These are phyloP conservation scores for Casuarina cunninghamiana DNA, from an alignment of 306 rosid species.

Conservation along the genomic window DNA sequence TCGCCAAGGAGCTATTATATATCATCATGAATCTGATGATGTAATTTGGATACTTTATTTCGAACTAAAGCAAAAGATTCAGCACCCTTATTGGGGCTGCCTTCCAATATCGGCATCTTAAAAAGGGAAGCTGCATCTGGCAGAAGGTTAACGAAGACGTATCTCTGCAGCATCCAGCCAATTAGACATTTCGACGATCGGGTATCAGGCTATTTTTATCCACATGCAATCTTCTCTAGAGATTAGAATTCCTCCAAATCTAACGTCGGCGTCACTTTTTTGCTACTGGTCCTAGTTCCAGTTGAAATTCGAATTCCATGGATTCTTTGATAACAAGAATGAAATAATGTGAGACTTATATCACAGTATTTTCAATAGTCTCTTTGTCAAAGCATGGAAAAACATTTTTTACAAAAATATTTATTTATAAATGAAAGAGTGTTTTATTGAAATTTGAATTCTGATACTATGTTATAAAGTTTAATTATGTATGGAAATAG, in stretches of 20 bases:
- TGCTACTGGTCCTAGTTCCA: neutral
- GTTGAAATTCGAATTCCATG: neutral
- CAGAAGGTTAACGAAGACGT: neutral
- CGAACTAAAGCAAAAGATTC: neutral
- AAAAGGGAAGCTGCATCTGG: neutral
- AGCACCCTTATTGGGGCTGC: neutral
- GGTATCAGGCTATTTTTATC: neutral
- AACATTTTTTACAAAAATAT: too few relatives aligned
- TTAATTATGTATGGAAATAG: too few relatives aligned
- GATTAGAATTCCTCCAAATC: conserved; percentile 24
- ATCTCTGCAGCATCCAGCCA: neutral
- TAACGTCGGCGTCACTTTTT: neutral
- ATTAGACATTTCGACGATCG: neutral
- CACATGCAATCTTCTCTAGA: neutral
- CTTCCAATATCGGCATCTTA: neutral
- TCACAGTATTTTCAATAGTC: too few relatives aligned
- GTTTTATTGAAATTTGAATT: too few relatives aligned
- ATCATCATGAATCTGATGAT: conserved; percentile 10
- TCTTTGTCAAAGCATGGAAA: too few relatives aligned
- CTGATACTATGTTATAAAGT: too few relatives aligned
- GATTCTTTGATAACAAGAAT: neutral
- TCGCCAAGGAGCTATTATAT: neutral
- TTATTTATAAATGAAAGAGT: too few relatives aligned
- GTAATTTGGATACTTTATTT: neutral
- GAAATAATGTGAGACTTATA: too few relatives aligned